These are phyloP conservation scores for Pelargonium cotyledonis DNA, from an alignment of 441 rosid genomes.

Conservation along the genomic window DNA sequence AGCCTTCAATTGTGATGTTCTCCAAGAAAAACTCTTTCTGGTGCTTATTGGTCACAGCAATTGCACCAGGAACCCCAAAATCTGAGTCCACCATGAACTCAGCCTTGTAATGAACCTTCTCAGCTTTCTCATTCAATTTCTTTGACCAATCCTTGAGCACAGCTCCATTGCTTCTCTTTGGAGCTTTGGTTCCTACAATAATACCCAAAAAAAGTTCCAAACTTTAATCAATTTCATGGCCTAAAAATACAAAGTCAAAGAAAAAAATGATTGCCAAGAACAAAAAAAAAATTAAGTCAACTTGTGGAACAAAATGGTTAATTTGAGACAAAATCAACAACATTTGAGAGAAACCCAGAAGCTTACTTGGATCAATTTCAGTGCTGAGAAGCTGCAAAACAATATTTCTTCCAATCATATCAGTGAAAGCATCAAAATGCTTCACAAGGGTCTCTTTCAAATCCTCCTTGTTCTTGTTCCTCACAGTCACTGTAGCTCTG, in stretches of 20 bases:
- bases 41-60: conserved; percentile 71
- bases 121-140: conserved; percentile 60
- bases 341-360: neutral
- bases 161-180: conserved; percentile 69
- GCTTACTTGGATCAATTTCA: conserved; percentile 77
- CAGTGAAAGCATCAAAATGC: conserved; percentile 65
- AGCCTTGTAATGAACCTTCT: conserved; percentile 74
- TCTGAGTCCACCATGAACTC: conserved; percentile 62
- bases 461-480: conserved; percentile 75
- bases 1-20: conserved; percentile 82
- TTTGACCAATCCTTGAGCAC: conserved; percentile 75
- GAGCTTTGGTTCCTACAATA: conserved; percentile 52
- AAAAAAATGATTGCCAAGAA: too few relatives aligned
- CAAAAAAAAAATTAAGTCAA: neutral
- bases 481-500: conserved; percentile 64
- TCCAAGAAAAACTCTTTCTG: conserved; percentile 81
- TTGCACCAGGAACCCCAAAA: conserved; percentile 83
- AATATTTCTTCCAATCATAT: conserved; percentile 68
- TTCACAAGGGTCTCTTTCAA: conserved; percentile 58
- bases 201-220: neutral
- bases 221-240: too few relatives aligned
- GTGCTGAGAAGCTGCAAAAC: conserved; percentile 75
- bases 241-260: neutral
- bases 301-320: too few relatives aligned
- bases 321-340: too few relatives aligned